These are phyloP conservation scores for Verbascum thapsus DNA, from an alignment of 257 asterid species.

Conservation along the genomic window DNA sequence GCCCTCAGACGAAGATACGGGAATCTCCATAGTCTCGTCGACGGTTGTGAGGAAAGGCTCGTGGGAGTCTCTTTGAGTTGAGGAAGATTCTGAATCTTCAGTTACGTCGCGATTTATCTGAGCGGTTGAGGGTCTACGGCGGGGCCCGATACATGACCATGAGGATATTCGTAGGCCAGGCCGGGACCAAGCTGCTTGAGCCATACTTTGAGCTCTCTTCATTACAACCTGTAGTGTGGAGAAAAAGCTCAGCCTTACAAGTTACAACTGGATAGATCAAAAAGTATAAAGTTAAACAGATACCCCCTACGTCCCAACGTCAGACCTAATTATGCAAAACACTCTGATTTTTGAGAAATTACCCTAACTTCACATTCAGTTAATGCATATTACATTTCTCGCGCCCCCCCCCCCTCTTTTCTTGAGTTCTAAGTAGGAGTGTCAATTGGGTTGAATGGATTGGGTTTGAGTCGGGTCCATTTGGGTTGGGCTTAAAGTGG, in stretches of 20 bases:
- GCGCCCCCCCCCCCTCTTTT: too few relatives aligned
- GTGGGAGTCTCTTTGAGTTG: slow-evolving; percentile 39
- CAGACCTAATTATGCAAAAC: too few relatives aligned
- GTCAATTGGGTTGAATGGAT: too few relatives aligned
- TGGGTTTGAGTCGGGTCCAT: too few relatives aligned
- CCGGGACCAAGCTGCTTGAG: slow-evolving; percentile 90
- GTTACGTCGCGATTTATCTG: slow-evolving; percentile 33
- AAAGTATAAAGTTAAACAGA: not conserved
- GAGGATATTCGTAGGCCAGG: slow-evolving; percentile 66
- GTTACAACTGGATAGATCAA: not conserved
- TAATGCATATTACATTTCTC: too few relatives aligned
- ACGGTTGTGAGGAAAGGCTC: slow-evolving; percentile 48
- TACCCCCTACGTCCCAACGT: too few relatives aligned
- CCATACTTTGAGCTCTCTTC: slow-evolving; percentile 98
- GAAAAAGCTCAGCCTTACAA: slow-evolving; percentile 8
- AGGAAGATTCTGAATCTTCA: slow-evolving; percentile 48
- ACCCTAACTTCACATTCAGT: too few relatives aligned
- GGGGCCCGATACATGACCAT: slow-evolving; percentile 98
- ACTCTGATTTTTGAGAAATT: too few relatives aligned
- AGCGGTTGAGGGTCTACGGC: slow-evolving; percentile 63
- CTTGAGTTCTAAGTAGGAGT: too few relatives aligned
- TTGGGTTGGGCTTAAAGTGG: too few relatives aligned
- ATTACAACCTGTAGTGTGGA: slow-evolving; percentile 66
- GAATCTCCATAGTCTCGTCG: slow-evolving; percentile 39
- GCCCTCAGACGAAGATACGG: slow-evolving; percentile 53